These are phyloP conservation scores for Casaregolazyma lundiana DNA, from an alignment of 1,139 yeast genomes.

Conservation along the genomic window DNA sequence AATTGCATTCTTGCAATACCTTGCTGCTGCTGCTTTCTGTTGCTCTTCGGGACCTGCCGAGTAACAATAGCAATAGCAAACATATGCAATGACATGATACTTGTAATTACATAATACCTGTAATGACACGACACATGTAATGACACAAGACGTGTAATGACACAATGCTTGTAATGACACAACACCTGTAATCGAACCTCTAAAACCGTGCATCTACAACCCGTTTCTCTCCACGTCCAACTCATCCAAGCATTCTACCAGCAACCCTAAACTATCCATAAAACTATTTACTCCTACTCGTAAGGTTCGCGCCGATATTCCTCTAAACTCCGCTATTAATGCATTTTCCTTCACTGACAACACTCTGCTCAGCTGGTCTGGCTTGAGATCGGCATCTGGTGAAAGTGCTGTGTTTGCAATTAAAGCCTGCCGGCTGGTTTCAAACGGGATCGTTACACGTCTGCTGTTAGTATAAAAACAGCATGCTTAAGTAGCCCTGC, in stretches of 20 bases:
- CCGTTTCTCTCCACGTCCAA: constrained; percentile 37
- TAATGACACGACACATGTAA: too few relatives aligned
- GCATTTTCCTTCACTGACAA: constrained; percentile 23
- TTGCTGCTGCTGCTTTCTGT: too few relatives aligned
- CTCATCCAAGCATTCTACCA: constrained; percentile 63
- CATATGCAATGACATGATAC: too few relatives aligned
- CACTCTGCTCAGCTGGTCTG: constrained; percentile 36
- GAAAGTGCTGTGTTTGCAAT: constrained; percentile 56
- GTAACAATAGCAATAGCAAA: too few relatives aligned
- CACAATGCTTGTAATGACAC: too few relatives aligned
- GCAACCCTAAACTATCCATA: constrained; percentile 59
- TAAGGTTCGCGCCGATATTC: constrained; percentile 57
- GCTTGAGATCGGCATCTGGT: constrained; percentile 78
- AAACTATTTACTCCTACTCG: constrained; percentile 68
- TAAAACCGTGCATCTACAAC: not conserved
- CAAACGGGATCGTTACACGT: constrained; percentile 57
- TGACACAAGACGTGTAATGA: too few relatives aligned
- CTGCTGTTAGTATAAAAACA: constrained; percentile 23
- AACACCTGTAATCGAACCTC: not conserved
- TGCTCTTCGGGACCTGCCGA: too few relatives aligned
- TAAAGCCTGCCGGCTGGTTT: constrained; percentile 51
- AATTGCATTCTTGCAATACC: too few relatives aligned
- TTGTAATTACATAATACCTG: too few relatives aligned
- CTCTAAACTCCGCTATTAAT: constrained; percentile 47
- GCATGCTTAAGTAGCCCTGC: not conserved